A percentile compares a stretch with the other conserved stretches of the same genome.
phyloP scores from a whole-genome alignment of 208 protist species.

The Crithidia expoeki region DNA sequence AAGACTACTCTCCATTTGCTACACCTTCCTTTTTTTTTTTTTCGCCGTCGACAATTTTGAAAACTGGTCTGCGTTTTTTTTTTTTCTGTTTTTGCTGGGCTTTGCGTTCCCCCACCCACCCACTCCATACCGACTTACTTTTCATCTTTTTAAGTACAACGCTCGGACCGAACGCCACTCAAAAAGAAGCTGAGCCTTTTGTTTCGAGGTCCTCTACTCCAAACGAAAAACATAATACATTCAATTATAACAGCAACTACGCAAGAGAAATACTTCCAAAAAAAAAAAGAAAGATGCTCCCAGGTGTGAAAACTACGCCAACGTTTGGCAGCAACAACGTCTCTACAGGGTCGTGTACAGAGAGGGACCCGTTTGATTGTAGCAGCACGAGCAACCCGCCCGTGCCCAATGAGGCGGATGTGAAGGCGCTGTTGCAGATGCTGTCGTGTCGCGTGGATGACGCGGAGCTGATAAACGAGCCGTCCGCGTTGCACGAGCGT shows the following conservation, averaged over 20 bases:
- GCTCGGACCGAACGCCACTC: too few species aligned
- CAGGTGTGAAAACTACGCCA: slow-evolving; percentile 1
- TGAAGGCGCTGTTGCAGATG: slow-evolving; percentile 28
- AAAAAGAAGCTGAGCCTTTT: too few species aligned
- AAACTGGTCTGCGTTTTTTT: slow-evolving; percentile 5
- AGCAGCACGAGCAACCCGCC: slow-evolving; percentile 6
- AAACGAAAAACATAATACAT: too few species aligned
- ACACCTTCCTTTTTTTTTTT: slow-evolving; percentile 21
- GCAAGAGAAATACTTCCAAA: too few species aligned
- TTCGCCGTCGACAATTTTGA: background rate
- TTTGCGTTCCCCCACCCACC: too few species aligned
- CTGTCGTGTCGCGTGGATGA: slow-evolving; percentile 13
- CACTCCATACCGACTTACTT: too few species aligned
- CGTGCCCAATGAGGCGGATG: slow-evolving; percentile 22
- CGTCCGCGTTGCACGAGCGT: background rate
- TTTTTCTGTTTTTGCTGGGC: background rate
- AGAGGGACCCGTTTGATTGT: slow-evolving; percentile 4
- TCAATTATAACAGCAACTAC: too few species aligned
- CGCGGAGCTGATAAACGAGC: background rate
- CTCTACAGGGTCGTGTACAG: slow-evolving; percentile 4
- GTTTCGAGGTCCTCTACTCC: too few species aligned
- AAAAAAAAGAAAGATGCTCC: slow-evolving; percentile 8
- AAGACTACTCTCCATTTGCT: background rate
- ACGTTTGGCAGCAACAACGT: slow-evolving; percentile 11
- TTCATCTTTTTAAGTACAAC: too few species aligned